Evolutionary conservation across 805 yeast genomes (phyloP).

Genomic region (Myxozyma sirexii): DNA sequence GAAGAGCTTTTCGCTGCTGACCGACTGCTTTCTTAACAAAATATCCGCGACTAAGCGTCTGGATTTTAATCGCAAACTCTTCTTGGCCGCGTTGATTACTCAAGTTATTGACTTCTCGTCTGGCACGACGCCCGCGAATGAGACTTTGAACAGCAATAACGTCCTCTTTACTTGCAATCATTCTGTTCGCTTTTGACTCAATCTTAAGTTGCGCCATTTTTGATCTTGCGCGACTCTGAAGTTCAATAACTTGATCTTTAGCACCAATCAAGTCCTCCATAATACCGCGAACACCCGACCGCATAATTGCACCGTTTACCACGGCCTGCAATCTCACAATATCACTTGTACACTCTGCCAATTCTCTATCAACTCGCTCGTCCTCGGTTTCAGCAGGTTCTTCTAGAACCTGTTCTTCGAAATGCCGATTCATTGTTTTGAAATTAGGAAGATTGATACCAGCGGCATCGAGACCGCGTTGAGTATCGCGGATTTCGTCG

Average conservation of each 20-base stretch:
- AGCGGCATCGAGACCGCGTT: conserved; percentile 59
- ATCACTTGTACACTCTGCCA: not conserved
- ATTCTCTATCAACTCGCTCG: conserved; percentile 9
- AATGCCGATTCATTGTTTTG: conserved; percentile 52
- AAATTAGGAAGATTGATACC: conserved; percentile 81
- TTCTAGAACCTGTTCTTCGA: conserved; percentile 39
- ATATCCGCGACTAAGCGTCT: conserved; percentile 13
- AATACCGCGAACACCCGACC: conserved; percentile 15
- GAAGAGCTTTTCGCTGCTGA: conserved; percentile 39
- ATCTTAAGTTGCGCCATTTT: conserved; percentile 5
- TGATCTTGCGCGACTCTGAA: conserved; percentile 39
- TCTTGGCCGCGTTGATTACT: not conserved
- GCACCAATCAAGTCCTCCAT: conserved; percentile 7
- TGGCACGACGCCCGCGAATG: conserved; percentile 36
- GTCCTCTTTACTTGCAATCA: not conserved
- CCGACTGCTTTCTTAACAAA: conserved; percentile 31
- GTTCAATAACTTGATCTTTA: not conserved
- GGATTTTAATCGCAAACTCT: conserved; percentile 10
- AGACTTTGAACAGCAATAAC: conserved; percentile 26
- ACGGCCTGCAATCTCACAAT: conserved; percentile 27
- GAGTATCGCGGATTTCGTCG: conserved; percentile 69
- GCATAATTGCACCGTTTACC: conserved; percentile 23
- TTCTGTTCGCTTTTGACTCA: conserved; percentile 38
- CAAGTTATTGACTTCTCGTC: conserved; percentile 4
- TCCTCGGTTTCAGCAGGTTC: conserved; percentile 17